Base-by-base conservation (phyloP, 257 asterid genomes). In the Solanum etuberosum region DNA sequence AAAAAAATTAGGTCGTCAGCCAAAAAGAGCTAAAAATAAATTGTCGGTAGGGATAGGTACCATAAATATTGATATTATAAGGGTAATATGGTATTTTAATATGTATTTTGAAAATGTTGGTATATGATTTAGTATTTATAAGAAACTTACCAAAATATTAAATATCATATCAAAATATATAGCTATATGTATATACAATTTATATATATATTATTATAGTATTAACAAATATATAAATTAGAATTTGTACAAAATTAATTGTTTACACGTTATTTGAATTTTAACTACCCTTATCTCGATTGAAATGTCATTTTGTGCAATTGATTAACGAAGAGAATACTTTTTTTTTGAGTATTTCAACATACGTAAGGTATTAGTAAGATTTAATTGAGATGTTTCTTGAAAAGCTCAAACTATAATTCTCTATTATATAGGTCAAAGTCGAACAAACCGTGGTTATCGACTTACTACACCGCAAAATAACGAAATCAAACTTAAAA, bases 391-490 rank as follows among this genome's bases (percentile, higher is more conserved):
- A 67, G 23, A 67, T 1, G 3, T 3, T 29, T 67, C 0, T 13
- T 6, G 11, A n/a, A 67, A 27, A 67, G 1, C 4, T 3, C 23
- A 27, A 27, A 1, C 6, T 8, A 67, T 3, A 67, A 13, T 67
- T 6, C 1, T 29, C 5, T 67, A 67, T 27, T 67, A 13, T 29
- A 67, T 3, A 67, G 20, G 21, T 29, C 1, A 1, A 67, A 14
- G 21, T 67, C 5, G 4, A 67, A 67, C 2, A 67, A 27, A 6
- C 0, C 1, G 3, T 14, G 2, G 0, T 6, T 29, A 67, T 0
- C 3, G 0, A 6, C 2, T 27, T 67, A 27, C 2, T 16, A 29
- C 7, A 67, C 3, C 2, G 1, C 9, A 67, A 6, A 67, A 67
- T 29, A 27, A 16, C 11, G 0, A 65, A 27, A 25, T 63, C 32